Base-by-base conservation (phyloP, 192 early-diverging fungal species). In the Powellomyces hirtus region DNA sequence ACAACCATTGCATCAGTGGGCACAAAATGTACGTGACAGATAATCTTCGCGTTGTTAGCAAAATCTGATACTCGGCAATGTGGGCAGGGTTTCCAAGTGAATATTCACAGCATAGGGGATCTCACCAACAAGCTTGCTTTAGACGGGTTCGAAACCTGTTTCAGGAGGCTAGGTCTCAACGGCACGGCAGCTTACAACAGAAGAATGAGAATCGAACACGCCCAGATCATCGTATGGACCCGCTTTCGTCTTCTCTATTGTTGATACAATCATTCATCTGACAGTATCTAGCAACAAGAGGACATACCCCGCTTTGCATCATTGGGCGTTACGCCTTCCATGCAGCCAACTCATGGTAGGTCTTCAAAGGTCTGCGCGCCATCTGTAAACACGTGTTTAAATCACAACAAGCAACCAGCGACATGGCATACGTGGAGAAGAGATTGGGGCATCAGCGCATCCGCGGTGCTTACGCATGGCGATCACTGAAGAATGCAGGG, bases 261-360 rank as follows among this genome's bases (percentile, higher is more conserved):
- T 53, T 22, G n/a, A n/a, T n/a, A n/a, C n/a, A n/a, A n/a, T n/a
- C n/a, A n/a, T n/a, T n/a, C n/a, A n/a, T n/a, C n/a, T n/a, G n/a
- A n/a, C n/a, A n/a, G n/a, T n/a, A n/a, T n/a, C n/a, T n/a, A n/a
- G 14, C 4, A 2, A 5, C n/a, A 49, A 49, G 4, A 18, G 46
- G 85, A 87, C 62, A 71, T 87, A 18, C 52, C 51, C 34, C 81
- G 84, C 3, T 63, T 81, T 42, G 78, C 46, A 18, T 27, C 35
- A 14, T 55, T 87, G 3, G 78, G 78, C 1, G 75, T 87, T 3
- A 56, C 85, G 7, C 82, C 85, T 20, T 81, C 78, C 22, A 75
- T 87, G 62, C 85, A 87, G 63, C 85, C 85, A 20, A 78, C 85
- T 7, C 83, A 88, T 50, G 75, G 80, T 79, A 58, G n/a, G n/a